Conservation (phyloP, 2,329 filamentous ascomycete genomes). For the Aureobasidium sp. region DNA sequence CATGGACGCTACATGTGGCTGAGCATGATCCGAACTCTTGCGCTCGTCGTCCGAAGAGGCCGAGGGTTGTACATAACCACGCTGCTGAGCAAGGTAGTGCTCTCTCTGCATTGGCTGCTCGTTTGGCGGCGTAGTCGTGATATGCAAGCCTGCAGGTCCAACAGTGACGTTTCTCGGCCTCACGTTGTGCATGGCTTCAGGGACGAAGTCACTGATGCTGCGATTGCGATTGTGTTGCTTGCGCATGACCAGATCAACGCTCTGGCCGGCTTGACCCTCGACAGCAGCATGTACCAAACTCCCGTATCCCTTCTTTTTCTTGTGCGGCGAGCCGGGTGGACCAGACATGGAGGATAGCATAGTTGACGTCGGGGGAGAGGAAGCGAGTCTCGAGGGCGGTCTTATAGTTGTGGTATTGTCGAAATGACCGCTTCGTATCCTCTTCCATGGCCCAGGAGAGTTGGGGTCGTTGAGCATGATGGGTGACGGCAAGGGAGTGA, state of each 20-base stretch:
- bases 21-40: conserved; percentile 31
- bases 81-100: conserved; percentile 66
- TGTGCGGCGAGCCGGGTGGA: conserved; percentile 24
- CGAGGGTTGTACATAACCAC: conserved; percentile 55
- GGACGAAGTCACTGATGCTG: conserved; percentile 82
- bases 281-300: conserved; percentile 33
- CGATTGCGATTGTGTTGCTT: conserved; percentile 59
- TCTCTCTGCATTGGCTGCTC: conserved; percentile 61
- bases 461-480: conserved; percentile 31
- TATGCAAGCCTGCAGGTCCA: conserved; percentile 42
- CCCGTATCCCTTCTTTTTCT: conserved; percentile 41
- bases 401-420: conserved; percentile 13
- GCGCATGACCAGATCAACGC: not conserved
- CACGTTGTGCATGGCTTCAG: conserved; percentile 59
- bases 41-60: not conserved
- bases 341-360: conserved; percentile 10
- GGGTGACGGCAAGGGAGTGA: conserved; percentile 45
- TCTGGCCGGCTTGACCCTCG: conserved; percentile 20
- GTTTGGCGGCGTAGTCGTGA: conserved; percentile 40
- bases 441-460: conserved; percentile 33
- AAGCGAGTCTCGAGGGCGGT: conserved; percentile 22
- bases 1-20: conserved; percentile 34
- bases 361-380: conserved; percentile 24
- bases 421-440: conserved; percentile 26
- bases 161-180: conserved; percentile 65